These are phyloP conservation scores for Erodium texanum DNA, from an alignment of 441 rosid genomes.

Conservation along the genomic window DNA sequence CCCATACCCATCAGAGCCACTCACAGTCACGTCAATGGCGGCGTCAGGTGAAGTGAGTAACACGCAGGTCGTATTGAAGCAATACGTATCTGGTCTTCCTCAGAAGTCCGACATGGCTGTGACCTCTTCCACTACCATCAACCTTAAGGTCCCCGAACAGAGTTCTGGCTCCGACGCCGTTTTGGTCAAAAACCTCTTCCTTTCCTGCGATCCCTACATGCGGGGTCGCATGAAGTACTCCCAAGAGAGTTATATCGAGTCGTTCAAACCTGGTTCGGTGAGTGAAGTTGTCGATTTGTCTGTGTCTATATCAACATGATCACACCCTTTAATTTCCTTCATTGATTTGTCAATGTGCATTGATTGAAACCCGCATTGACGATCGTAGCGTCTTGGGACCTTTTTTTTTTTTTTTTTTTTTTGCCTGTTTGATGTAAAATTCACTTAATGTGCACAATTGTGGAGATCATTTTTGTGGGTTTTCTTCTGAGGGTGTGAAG, in stretches of 20 bases:
- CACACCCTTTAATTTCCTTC: neutral
- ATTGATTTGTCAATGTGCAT: neutral
- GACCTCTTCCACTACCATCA: neutral
- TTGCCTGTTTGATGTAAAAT: too few species aligned
- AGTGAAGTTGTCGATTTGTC: neutral
- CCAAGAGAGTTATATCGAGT: neutral
- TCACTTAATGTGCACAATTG: too few species aligned
- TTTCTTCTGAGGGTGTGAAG: too few species aligned
- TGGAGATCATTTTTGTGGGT: too few species aligned
- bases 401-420: too few species aligned
- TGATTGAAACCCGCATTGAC: too few species aligned
- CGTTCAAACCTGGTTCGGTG: neutral
- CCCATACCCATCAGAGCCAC: too few species aligned
- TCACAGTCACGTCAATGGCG: neutral
- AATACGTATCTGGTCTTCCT: neutral
- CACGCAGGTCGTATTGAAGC: neutral
- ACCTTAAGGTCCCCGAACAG: neutral
- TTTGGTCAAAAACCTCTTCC: neutral
- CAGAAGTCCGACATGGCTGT: neutral
- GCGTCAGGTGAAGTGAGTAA: neutral
- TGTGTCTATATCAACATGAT: too few species aligned
- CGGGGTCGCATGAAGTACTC: neutral
- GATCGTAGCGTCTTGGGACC: too few species aligned
- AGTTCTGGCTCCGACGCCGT: neutral
- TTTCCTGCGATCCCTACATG: constrained; percentile 1